phyloP scores from a whole-genome alignment of 176 grass and related monocot genomes.

The Musa beccarii region DNA sequence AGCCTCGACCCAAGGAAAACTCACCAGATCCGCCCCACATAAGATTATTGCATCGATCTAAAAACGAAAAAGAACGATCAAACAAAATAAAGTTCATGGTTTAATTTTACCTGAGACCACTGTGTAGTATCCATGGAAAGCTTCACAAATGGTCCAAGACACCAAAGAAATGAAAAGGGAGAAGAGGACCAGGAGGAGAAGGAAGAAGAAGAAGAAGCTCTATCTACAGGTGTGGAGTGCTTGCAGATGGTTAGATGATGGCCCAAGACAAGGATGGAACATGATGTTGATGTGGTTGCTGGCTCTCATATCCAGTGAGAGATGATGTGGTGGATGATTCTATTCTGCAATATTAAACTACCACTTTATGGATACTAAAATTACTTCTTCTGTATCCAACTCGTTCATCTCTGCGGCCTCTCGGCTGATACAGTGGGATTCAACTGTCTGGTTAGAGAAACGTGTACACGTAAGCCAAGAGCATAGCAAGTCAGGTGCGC shows the following conservation, averaged over 20 bases:
- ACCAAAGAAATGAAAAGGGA: background rate
- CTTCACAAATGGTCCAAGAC: background rate
- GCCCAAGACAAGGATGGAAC: background rate
- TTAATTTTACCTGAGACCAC: conserved; percentile 14
- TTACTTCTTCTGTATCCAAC: too few species aligned
- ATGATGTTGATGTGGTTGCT: background rate
- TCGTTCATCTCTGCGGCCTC: too few species aligned
- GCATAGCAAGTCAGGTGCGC: too few species aligned
- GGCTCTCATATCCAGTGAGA: background rate
- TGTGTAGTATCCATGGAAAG: conserved; percentile 16
- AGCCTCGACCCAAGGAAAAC: background rate
- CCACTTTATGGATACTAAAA: too few species aligned
- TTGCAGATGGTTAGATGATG: background rate
- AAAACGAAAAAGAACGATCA: background rate
- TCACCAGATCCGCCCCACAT: background rate
- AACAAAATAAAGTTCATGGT: background rate
- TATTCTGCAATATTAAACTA: too few species aligned
- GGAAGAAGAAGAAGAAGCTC: background rate
- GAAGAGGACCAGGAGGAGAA: background rate
- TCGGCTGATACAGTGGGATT: too few species aligned
- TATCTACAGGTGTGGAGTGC: background rate
- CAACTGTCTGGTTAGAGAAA: too few species aligned
- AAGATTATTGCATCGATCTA: background rate
- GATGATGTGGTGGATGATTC: too few species aligned
- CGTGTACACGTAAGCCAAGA: too few species aligned